Conservation (phyloP, 73 alveolate genomes). For the Blepharisma japonicum region DNA sequence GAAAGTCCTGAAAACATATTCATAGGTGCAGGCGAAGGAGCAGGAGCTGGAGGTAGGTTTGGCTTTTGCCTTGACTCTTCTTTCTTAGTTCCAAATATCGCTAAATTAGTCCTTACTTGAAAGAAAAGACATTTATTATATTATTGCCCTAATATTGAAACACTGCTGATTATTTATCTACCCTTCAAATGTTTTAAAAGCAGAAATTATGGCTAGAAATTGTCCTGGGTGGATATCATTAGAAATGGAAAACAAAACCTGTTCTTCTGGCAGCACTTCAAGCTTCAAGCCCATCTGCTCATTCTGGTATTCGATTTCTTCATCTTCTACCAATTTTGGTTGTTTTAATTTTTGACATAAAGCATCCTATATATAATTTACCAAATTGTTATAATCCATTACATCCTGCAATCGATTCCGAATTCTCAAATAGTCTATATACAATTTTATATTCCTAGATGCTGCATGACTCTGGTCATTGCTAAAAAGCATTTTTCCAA, state of each 20-base stretch:
- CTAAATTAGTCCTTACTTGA: no score
- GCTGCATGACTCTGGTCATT: neutral
- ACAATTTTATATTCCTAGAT: neutral
- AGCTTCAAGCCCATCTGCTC: neutral
- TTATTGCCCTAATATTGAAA: no score
- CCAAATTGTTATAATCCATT: neutral
- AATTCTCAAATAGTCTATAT: neutral
- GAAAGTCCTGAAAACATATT: no score
- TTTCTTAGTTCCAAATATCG: no score
- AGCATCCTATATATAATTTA: neutral
- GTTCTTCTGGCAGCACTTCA: neutral
- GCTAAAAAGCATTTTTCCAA: conserved; percentile 28
- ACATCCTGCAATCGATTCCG: neutral
- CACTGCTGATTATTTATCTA: no score
- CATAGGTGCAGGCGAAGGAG: no score
- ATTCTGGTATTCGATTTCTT: conserved; percentile 19
- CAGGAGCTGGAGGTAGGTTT: no score
- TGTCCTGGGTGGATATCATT: neutral
- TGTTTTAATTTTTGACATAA: neutral
- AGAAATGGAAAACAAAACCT: neutral
- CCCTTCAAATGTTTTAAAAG: no score
- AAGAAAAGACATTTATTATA: no score
- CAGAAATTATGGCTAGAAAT: neutral
- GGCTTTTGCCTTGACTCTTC: no score
- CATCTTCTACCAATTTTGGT: neutral